Evolutionary conservation across 140 eudicot species (phyloP).

Genomic region (Oenanthe javanica): DNA sequence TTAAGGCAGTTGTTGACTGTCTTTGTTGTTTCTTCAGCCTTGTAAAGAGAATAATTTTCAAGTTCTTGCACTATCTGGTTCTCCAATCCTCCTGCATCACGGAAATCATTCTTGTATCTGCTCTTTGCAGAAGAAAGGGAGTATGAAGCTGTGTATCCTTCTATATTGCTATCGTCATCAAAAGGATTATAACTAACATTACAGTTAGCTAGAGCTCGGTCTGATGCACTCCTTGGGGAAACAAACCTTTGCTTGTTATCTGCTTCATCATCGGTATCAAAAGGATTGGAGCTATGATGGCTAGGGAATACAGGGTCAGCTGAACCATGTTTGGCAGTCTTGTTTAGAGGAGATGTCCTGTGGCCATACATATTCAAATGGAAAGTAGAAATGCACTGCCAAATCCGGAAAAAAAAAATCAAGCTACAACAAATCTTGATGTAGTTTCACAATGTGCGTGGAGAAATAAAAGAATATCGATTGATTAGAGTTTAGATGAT

Average conservation of each 20-base stretch:
- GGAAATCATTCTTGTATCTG: slow-evolving; percentile 67
- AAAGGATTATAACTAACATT: slow-evolving; percentile 27
- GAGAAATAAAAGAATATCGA: neutral
- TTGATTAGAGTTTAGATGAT: too few species aligned
- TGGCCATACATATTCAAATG: slow-evolving; percentile 41
- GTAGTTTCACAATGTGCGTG: neutral
- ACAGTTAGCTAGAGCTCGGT: slow-evolving; percentile 28
- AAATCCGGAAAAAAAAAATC: neutral
- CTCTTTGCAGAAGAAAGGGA: slow-evolving; percentile 41
- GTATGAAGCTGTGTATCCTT: slow-evolving; percentile 30
- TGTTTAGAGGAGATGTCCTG: slow-evolving; percentile 30
- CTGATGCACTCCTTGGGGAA: slow-evolving; percentile 38
- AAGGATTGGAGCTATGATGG: slow-evolving; percentile 45
- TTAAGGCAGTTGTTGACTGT: slow-evolving; percentile 58
- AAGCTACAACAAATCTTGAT: neutral
- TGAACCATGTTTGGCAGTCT: slow-evolving; percentile 35
- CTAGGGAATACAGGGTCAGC: slow-evolving; percentile 33
- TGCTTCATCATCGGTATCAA: slow-evolving; percentile 58
- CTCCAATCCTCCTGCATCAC: slow-evolving; percentile 78
- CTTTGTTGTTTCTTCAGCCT: slow-evolving; percentile 86
- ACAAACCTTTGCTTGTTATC: slow-evolving; percentile 37
- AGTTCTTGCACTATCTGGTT: slow-evolving; percentile 64
- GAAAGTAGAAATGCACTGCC: neutral
- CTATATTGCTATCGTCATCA: slow-evolving; percentile 37
- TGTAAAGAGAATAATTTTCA: slow-evolving; percentile 67